Evolutionary conservation across 2,329 filamentous ascomycete genomes (phyloP).

Genomic region (Rutstroemia sp.): DNA sequence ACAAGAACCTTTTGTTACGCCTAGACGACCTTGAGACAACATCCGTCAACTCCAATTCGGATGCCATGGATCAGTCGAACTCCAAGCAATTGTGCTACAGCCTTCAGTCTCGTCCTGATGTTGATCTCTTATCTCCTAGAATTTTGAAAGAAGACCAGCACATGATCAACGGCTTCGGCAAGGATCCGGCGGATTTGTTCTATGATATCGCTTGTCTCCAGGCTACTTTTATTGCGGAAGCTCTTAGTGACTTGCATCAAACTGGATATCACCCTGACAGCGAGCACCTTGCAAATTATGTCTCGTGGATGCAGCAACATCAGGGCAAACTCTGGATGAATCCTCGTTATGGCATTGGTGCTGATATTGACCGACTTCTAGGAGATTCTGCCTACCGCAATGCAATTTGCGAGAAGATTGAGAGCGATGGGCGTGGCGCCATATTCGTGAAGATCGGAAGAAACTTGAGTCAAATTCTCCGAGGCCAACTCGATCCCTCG

Average conservation of each 20-base stretch:
- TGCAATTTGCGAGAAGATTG: neutral
- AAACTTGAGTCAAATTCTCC: conserved; percentile 10
- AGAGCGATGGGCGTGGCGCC: neutral
- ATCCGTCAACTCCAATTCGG: neutral
- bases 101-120: conserved; percentile 3
- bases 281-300: neutral
- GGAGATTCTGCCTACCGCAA: neutral
- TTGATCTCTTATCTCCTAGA: conserved; percentile 2
- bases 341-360: neutral
- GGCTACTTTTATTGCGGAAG: neutral
- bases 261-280: neutral
- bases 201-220: neutral
- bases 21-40: neutral
- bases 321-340: neutral
- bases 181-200: neutral
- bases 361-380: neutral
- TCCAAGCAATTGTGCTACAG: neutral
- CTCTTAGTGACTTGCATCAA: neutral
- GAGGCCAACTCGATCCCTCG: conserved; percentile 9
- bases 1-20: neutral
- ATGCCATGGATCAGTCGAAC: neutral
- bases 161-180: neutral
- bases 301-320: neutral
- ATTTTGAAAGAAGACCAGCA: neutral
- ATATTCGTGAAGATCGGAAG: conserved; percentile 8